Percentiles rank a stretch among this genome's conserved stretches.
These are phyloP conservation scores for Globisporangium uncinulatum DNA, from an alignment of 352 stramenopile species.

Conservation along the genomic window DNA sequence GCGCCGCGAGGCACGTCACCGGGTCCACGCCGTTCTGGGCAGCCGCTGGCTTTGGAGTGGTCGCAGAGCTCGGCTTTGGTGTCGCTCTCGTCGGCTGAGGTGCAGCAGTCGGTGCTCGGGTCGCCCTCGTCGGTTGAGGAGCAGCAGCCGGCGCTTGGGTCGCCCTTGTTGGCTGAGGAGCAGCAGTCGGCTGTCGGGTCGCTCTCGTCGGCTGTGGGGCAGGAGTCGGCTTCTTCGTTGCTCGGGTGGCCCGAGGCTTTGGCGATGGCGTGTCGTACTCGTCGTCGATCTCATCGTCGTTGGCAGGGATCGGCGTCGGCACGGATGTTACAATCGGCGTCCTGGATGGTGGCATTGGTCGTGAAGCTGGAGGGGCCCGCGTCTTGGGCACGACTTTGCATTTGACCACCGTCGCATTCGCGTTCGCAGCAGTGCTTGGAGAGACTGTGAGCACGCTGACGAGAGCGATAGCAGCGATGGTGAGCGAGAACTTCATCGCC, in stretches of 20 bases:
- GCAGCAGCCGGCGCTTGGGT: background rate
- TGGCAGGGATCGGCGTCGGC: background rate
- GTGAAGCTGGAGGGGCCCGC: background rate
- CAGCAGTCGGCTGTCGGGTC: too few relatives aligned
- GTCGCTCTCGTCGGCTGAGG: background rate
- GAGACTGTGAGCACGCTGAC: background rate
- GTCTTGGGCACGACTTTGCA: background rate
- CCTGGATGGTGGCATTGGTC: background rate
- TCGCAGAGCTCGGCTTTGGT: constrained; percentile 22
- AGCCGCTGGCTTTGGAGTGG: background rate
- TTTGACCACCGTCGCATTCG: background rate
- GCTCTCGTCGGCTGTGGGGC: background rate
- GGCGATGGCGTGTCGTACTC: constrained; percentile 1
- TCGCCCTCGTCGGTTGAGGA: background rate
- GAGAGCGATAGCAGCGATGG: background rate
- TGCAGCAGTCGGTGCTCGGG: background rate
- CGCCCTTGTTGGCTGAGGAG: too few relatives aligned
- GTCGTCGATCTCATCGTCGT: background rate
- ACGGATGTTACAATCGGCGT: background rate
- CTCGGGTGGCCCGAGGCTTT: too few relatives aligned
- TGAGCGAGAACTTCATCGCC: background rate
- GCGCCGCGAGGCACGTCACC: constrained; percentile 6
- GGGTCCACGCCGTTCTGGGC: constrained; percentile 7
- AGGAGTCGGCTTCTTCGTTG: background rate
- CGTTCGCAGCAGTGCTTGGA: background rate